phyloP scores from a whole-genome alignment of 2,329 filamentous ascomycete genomes.

The Xylariaceae sp. region DNA sequence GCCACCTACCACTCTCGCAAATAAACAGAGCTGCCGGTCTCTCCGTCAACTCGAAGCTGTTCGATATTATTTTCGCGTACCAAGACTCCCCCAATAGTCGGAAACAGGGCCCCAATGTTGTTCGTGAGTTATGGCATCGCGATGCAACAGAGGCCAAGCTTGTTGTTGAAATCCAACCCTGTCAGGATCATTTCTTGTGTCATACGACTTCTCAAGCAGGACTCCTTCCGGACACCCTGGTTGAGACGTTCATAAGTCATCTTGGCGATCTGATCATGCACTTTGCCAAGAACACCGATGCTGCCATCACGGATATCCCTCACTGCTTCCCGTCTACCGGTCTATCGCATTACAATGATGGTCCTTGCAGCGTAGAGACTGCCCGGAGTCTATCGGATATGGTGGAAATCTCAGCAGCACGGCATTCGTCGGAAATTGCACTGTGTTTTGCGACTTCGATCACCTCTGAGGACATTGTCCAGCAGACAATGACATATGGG shows the following conservation, averaged over 20 bases:
- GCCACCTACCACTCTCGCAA: slow-evolving; percentile 58
- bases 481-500: slow-evolving; percentile 53
- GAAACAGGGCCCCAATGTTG: slow-evolving; percentile 20
- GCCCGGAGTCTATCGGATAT: slow-evolving; percentile 42
- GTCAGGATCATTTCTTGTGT: slow-evolving; percentile 35
- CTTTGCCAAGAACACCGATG: slow-evolving; percentile 25
- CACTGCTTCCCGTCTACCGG: slow-evolving; percentile 27
- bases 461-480: slow-evolving; percentile 29
- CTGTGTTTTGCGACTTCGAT: slow-evolving; percentile 57
- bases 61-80: slow-evolving; percentile 77
- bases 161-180: slow-evolving; percentile 70
- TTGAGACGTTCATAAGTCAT: slow-evolving; percentile 54
- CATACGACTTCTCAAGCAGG: slow-evolving; percentile 44
- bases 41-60: slow-evolving; percentile 53
- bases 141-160: slow-evolving; percentile 74
- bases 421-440: slow-evolving; percentile 51
- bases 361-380: slow-evolving; percentile 30
- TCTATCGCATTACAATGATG: slow-evolving; percentile 46
- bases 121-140: slow-evolving; percentile 53
- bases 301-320: slow-evolving; percentile 21
- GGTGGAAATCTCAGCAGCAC: slow-evolving; percentile 48
- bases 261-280: slow-evolving; percentile 46
- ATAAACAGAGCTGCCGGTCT: slow-evolving; percentile 59
- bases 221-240: slow-evolving; percentile 49
- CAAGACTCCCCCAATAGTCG: slow-evolving; percentile 61